Base-by-base conservation (phyloP, 2,329 filamentous ascomycete genomes). In the Chaetomiaceae sp. region DNA sequence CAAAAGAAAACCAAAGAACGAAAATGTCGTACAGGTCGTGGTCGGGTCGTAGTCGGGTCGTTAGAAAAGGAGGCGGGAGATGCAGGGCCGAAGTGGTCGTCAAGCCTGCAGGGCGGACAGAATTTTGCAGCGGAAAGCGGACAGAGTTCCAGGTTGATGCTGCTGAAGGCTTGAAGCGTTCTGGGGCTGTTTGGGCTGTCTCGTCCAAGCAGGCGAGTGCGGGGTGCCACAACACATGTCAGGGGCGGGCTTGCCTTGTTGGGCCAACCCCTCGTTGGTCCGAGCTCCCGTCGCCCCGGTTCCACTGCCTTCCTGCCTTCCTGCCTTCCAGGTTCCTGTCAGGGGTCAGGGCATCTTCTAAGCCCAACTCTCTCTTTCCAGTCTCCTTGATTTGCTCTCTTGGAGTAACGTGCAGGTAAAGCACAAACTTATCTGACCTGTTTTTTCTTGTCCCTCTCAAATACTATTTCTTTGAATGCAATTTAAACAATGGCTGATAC, bases 11-110 rank as follows among this genome's bases (percentile, higher is more conserved):
- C 51, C 51, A 53, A 55, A 51, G 48, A 55, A 50, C 44, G 48
- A 50, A 54, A 34, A 34, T 44, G 51, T 59, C 59, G 58, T 61
- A 59, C 55, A 52, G 56, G 55, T 60, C 59, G 59, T 60, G 59
- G 35, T 8, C n/a, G 45, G 37, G 13, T 23, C 20, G 37, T 40
- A 27, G 54, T 48, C 43, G 50, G 48, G 38, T 54, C 51, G 58
- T 56, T 23, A 55, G 33, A 44, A 31, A n/a, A 50, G 42, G 52
- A 33, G 30, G 25, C 25, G 30, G 43, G 19, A 38, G 27, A 52
- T 49, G 41, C n/a, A n/a, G 54, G 49, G 25, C 51, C 48, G 44
- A 46, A 48, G 30, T 49, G 40, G 50, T 53, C 44, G 55, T 56
- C 47, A 44, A 55, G 44, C 50, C 51, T 44, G 27, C 38, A 49